Base-by-base conservation (phyloP, 116 monocot genomes). In the Phalaenopsis hybrid region DNA sequence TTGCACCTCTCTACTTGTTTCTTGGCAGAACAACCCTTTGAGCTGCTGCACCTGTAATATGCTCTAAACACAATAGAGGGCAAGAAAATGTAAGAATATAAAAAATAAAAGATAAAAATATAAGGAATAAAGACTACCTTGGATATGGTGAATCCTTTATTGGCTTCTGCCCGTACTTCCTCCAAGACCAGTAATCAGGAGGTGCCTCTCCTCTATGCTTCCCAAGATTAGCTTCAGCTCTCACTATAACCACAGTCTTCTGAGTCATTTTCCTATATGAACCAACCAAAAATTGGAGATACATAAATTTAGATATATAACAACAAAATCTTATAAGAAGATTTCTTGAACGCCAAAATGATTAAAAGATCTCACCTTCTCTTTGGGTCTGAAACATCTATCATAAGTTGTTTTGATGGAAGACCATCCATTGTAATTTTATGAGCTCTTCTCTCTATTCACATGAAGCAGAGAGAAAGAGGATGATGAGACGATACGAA, bases 81-180 rank as follows among this genome's bases (percentile, higher is more conserved):
- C 11, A 49, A 52, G 13, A 67, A 28, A 41, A 17, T 43, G 15
- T 21, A n/a, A 18, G 18, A 77, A 15, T 17, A 55, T 4, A 55
- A 51, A 51, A 13, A 51, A 4, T 48, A 48, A 10, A 48, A 48
- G 0, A 48, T 3, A 41, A 41, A 41, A 41, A 41, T 3, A 33
- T 11, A 7, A 43, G 21, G 45, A 12, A 15, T 44, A 20, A 46
- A 16, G 23, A 65, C 37, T 75, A 91, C 94, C 91, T 94, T 82
- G 90, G 94, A 87, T 88, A 88, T 33, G 94, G 94, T 57, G 93
- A 89, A 18, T 91, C 93, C 80, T 93, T 93, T 92, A 94, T 55
- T 55, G 55, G 55, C 55, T 55, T 55, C 55, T 55, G 55, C 55
- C 55, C 55, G 55, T 55, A 55, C 82, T 94, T 94, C 78, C 91